Evolutionary conservation across 345 rosid genomes (phyloP).

Genomic region (Pistacia integerrima): DNA sequence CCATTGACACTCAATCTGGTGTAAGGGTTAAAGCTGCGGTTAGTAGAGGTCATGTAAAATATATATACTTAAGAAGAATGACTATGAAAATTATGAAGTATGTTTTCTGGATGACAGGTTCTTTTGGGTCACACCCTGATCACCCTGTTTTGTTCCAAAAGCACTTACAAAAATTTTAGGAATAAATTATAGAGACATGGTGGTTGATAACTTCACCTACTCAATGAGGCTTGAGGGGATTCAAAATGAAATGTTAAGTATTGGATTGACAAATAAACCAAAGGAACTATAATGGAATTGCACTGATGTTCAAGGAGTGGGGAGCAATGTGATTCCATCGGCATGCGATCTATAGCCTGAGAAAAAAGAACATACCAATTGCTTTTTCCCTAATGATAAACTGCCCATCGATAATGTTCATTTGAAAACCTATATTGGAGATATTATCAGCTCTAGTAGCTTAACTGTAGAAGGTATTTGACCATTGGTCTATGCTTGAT

Average conservation of each 20-base stretch:
- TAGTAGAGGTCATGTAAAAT: slow-evolving; percentile 65
- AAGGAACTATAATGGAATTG: slow-evolving; percentile 70
- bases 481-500: too few relatives aligned
- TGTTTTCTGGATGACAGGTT: slow-evolving; percentile 79
- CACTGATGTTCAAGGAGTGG: slow-evolving; percentile 53
- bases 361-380: slow-evolving; percentile 34
- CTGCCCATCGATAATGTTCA: slow-evolving; percentile 64
- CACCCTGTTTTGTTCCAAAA: slow-evolving; percentile 48
- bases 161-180: slow-evolving; percentile 53
- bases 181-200: slow-evolving; percentile 58
- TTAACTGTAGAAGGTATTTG: too few relatives aligned
- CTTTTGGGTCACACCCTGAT: slow-evolving; percentile 66
- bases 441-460: too few relatives aligned
- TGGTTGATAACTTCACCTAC: slow-evolving; percentile 58
- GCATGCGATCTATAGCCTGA: slow-evolving; percentile 55
- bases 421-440: slow-evolving; percentile 23
- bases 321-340: slow-evolving; percentile 54
- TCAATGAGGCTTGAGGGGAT: slow-evolving; percentile 58
- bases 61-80: slow-evolving; percentile 56
- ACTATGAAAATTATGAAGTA: slow-evolving; percentile 66
- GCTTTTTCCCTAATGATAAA: slow-evolving; percentile 56
- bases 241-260: slow-evolving; percentile 33
- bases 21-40: slow-evolving; percentile 62
- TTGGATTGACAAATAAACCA: slow-evolving; percentile 40
- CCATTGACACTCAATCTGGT: slow-evolving; percentile 55